phyloP scores from a whole-genome alignment of 257 asterid species.

The Scutellaria galericulata region DNA sequence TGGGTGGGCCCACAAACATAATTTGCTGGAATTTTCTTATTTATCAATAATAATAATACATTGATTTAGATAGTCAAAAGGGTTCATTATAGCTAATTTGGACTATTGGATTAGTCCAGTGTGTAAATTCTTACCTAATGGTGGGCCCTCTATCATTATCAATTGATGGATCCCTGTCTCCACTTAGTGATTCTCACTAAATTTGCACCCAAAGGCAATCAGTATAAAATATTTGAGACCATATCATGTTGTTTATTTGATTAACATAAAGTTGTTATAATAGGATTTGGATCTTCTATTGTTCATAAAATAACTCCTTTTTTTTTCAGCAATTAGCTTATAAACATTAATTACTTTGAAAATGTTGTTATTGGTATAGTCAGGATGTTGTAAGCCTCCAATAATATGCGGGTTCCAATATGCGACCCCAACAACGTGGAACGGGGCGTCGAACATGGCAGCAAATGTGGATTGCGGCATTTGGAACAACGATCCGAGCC shows the following conservation, averaged over 20 bases:
- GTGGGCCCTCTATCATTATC: constrained; percentile 33
- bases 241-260: background rate
- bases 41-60: background rate
- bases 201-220: constrained; percentile 23
- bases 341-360: too few species aligned
- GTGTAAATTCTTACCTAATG: constrained; percentile 34
- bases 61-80: constrained; percentile 25
- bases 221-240: constrained; percentile 25
- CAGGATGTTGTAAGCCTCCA: constrained; percentile 96
- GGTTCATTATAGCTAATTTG: constrained; percentile 22
- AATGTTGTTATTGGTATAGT: constrained; percentile 42
- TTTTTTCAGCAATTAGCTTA: too few species aligned
- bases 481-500: constrained; percentile 80
- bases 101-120: constrained; percentile 8
- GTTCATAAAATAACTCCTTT: too few species aligned
- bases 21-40: background rate
- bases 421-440: constrained; percentile 67
- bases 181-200: constrained; percentile 14
- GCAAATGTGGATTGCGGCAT: constrained; percentile 61
- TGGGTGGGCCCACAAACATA: constrained; percentile 24
- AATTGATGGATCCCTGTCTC: constrained; percentile 13
- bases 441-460: constrained; percentile 55
- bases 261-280: too few species aligned
- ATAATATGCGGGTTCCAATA: constrained; percentile 71
- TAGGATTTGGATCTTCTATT: too few species aligned